Evolutionary conservation across 192 early-diverging fungal genomes (phyloP), one percentile per base, ranked within the genome.

Genomic region (Backusella parvicylindrica): DNA sequence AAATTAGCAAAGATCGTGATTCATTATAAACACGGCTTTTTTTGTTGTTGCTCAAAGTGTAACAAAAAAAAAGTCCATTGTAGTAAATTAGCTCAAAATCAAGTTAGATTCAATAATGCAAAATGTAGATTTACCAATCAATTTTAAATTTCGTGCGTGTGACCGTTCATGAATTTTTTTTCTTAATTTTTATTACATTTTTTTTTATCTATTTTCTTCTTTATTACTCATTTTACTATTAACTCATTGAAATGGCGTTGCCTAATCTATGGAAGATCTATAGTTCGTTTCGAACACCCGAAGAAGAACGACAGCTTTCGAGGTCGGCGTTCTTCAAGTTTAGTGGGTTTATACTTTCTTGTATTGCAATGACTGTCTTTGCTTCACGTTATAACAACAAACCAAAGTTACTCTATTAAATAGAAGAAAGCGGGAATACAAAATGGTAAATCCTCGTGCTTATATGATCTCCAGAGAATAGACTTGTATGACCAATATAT

Each of bases 321-420:
- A 80, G 87, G 11, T 80, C 81, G 0, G 87, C 87, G 40, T 89
- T 89, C 71, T 89, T 89, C 77, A 89, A 87, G 69, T 89, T 89
- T 70, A 81, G 84, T 33, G 88, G 88, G 12, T 89, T 84, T 70
- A 81, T 89, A 12, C 68, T 89, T 31, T 86, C 88, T 60, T 89
- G 88, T 65, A 87, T 87, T 50, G 82, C 82, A 64, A 87, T 89
- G 71, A 89, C 88, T 6, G 65, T 75, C 4, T 64, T 82, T n/a
- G 81, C 81, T 30, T 78, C 81, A 60, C 33, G 74, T 33, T 73
- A 63, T 21, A 72, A 32, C 32, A 73, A 32, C 32, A 77, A 77
- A 37, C n/a, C 56, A 63, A 77, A 72, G 63, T 64, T 75, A 35
- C 13, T 75, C n/a, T 53, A 53, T 6, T 53, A 53, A 53, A 53